phyloP scores from a whole-genome alignment of 177 flowering plant species.

The Vitis hybrid region DNA sequence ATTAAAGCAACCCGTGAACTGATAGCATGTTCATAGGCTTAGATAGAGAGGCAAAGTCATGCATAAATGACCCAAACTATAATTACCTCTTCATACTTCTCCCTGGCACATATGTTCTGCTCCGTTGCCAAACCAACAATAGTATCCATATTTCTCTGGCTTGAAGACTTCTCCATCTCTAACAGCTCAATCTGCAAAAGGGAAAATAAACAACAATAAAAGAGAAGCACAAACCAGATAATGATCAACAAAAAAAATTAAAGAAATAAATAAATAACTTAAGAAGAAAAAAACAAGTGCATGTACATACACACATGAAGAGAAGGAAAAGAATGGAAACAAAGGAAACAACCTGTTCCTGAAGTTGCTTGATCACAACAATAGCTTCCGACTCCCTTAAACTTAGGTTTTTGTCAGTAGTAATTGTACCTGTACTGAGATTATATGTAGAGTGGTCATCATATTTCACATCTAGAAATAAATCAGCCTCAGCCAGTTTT shows the following conservation, averaged over 20 bases:
- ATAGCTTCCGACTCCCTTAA: constrained; percentile 62
- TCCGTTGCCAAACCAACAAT: constrained; percentile 56
- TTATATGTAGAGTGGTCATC: constrained; percentile 9
- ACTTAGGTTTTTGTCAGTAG: constrained; percentile 29
- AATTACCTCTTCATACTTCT: constrained; percentile 65
- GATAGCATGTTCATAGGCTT: background rate
- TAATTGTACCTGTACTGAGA: constrained; percentile 11
- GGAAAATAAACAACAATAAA: background rate
- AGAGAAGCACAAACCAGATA: background rate
- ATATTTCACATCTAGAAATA: constrained; percentile 10
- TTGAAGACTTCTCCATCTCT: constrained; percentile 69
- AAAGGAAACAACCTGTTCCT: constrained; percentile 63
- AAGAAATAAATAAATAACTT: background rate
- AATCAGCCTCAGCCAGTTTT: constrained; percentile 45
- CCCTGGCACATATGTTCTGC: constrained; percentile 50
- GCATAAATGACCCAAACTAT: background rate
- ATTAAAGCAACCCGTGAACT: background rate
- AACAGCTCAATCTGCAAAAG: constrained; percentile 48
- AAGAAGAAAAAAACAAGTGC: background rate
- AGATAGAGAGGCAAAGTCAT: background rate
- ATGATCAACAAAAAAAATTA: background rate
- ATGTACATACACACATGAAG: background rate
- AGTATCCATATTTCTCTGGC: constrained; percentile 57
- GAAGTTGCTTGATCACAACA: constrained; percentile 66
- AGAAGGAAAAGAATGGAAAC: constrained; percentile 1